Evolutionary conservation across 202 grass and related monocot species (phyloP), one percentile per base, ranked within the genome.

Genomic region (Dendrocalamus latiflorus): DNA sequence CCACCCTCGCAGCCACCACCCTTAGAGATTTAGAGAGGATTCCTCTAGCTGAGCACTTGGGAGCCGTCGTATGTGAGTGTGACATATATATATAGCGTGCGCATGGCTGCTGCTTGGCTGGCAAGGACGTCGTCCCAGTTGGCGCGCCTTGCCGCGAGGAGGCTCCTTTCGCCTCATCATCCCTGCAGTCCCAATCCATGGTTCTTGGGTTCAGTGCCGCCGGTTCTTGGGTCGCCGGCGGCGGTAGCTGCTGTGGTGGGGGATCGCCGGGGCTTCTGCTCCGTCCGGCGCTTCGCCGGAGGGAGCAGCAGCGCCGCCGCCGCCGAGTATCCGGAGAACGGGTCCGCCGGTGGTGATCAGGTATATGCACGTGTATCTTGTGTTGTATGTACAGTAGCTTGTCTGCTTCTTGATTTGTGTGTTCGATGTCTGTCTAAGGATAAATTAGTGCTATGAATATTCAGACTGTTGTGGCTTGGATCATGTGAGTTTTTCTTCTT

Each of bases 321-420:
- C 5, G 68, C 75, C 8, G 88, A 90, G 34, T 75, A 83, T 8
- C n/a, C 44, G 26, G 88, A 84, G n/a, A 70, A 75, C 18, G 88
- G 80, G 9, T 49, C 70, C 69, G 26, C 49, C 14, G 68, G 21
- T 12, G 10, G 16, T 39, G 73, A 74, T 13, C 84, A 84, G 88
- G 88, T 87, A 51, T 61, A 17, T 30, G 2, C 17, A 3, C 5
- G 21, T 55, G 70, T 48, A 14, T 10, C 30, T 37, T 34, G 41
- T 44, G 38, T 37, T 14, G 6, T 39, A 4, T 25, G 22, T 33
- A 21, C 18, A 54, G 59, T 42, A 22, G 13, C 25, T 16, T 61
- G 1, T 15, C 5, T 28, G 24, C 25, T 58, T 74, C 69, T 53
- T 74, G 69, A 75, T 54, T 14, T 54, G 28, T n/a, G 63, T 61